Conservation (phyloP, 345 rosid species). For the Salix udensis region DNA sequence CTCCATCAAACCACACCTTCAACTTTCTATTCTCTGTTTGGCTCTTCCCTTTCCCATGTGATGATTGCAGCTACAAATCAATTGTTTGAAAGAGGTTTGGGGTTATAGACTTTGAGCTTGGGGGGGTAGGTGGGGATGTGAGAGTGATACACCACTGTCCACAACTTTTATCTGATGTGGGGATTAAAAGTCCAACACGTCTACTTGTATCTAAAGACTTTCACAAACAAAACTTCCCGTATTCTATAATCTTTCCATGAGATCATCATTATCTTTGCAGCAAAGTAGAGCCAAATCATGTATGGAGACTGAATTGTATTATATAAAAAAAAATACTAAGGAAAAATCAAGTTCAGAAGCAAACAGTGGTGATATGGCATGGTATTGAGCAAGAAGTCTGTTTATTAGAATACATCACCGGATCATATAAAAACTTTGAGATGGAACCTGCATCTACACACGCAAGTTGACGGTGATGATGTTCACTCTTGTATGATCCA, state of each 20-base stretch:
- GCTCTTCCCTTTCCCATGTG: not conserved
- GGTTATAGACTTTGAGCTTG: constrained; percentile 14
- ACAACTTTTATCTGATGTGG: not conserved
- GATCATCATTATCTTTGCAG: not conserved
- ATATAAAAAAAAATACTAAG: not conserved
- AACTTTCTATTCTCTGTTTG: not conserved
- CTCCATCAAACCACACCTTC: constrained; percentile 42
- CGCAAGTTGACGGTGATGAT: no score
- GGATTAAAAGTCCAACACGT: constrained; percentile 23
- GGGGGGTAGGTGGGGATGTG: constrained; percentile 5
- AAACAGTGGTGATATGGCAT: not conserved
- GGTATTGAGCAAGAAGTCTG: not conserved
- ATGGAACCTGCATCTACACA: no score
- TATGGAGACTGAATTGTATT: not conserved
- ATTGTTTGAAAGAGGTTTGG: not conserved
- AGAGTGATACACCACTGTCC: constrained; percentile 1
- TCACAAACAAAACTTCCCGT: not conserved
- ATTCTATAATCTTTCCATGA: not conserved
- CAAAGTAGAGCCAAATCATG: not conserved
- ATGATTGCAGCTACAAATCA: not conserved
- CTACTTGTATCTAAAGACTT: not conserved
- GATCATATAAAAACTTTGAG: no score
- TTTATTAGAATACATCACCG: not conserved
- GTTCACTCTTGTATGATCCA: no score
- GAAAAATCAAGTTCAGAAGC: not conserved